Evolutionary conservation across 2,329 filamentous ascomycete genomes (phyloP).

Genomic region (Curvularia sp.): DNA sequence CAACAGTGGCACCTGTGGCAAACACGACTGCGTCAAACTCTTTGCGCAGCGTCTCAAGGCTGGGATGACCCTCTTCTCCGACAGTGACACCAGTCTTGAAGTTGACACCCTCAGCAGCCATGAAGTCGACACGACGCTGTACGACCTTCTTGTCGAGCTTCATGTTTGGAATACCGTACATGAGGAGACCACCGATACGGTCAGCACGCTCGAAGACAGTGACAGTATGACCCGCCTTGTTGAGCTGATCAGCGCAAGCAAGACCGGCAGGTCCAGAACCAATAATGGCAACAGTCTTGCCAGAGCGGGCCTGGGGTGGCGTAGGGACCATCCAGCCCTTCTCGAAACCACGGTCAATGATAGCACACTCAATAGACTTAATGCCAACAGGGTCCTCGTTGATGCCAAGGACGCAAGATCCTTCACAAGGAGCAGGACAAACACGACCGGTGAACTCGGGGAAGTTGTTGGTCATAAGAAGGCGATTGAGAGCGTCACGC

Average conservation of each 20-base stretch:
- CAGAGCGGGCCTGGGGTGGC: constrained; percentile 79
- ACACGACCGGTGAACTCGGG: constrained; percentile 97
- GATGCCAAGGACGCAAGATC: constrained; percentile 93
- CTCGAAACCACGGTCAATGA: constrained; percentile 96
- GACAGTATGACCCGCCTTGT: constrained; percentile 86
- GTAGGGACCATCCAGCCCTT: constrained; percentile 96
- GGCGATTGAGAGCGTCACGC: constrained; percentile 87
- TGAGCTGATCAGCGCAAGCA: constrained; percentile 89
- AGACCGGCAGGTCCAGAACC: constrained; percentile 93
- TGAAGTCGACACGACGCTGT: constrained; percentile 92
- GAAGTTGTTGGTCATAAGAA: constrained; percentile 98
- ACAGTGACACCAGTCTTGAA: constrained; percentile 82
- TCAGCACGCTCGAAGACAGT: constrained; percentile 94
- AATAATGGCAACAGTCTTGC: constrained; percentile 87
- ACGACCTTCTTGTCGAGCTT: constrained; percentile 98
- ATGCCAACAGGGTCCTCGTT: constrained; percentile 97
- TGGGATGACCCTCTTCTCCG: constrained; percentile 75
- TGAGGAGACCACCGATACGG: constrained; percentile 86
- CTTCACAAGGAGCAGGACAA: constrained; percentile 94
- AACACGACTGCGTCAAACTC: constrained; percentile 85
- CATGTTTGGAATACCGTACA: constrained; percentile 99
- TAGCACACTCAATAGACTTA: constrained; percentile 97
- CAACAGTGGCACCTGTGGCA: constrained; percentile 90
- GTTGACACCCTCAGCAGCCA: constrained; percentile 84
- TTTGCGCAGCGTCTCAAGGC: constrained; percentile 74